Base-by-base conservation (phyloP, 2,329 filamentous ascomycete genomes). In the Botrytis elliptica region DNA sequence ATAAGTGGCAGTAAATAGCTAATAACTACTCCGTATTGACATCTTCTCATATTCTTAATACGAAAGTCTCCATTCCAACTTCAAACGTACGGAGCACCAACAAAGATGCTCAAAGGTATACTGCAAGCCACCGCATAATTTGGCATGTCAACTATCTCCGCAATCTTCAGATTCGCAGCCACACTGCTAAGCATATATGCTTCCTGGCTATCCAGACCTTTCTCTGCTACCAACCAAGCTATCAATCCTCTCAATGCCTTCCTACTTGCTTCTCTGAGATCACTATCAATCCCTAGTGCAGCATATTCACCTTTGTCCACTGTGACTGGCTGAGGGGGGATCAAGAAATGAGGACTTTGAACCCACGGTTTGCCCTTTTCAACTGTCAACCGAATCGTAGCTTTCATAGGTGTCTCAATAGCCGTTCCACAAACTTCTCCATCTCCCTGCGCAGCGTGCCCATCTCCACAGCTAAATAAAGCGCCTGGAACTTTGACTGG, bases 391-490 rank as follows among this genome's bases (percentile, higher is more conserved):
- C 84, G 83, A 49, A 88, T 76, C 0, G 83, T 84, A 0, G 86
- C 86, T 73, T 81, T 83, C 80, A 87, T 85, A 1, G 85, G 83
- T 40, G 86, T 88, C 81, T 88, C 87, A 76, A 88, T 86, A 10
- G 87, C 87, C n/a, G 85, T 87, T 9, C 87, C 86, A 75, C 86
- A 88, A 36, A 88, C 84, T 76, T 88, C 86, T 5, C 86, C 86
- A 74, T 87, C 85, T 4, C 86, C 86, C 77, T 88, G 86, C 0
- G 85, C 86, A 4, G 85, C 86, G 78, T 88, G 86, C 0, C 86
- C 86, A 77, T 88, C 86, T 52, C 86, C 86, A 74, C 85, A 87
- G 77, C 85, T 86, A 78, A 88, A 87, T 20, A 87, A 80, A 0
- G 85, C 86, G 0, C 86, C 86, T 4, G 82, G 76, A 0, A 84